Base-by-base conservation (phyloP, 2,329 filamentous ascomycete species). In the Calonectria montana region DNA sequence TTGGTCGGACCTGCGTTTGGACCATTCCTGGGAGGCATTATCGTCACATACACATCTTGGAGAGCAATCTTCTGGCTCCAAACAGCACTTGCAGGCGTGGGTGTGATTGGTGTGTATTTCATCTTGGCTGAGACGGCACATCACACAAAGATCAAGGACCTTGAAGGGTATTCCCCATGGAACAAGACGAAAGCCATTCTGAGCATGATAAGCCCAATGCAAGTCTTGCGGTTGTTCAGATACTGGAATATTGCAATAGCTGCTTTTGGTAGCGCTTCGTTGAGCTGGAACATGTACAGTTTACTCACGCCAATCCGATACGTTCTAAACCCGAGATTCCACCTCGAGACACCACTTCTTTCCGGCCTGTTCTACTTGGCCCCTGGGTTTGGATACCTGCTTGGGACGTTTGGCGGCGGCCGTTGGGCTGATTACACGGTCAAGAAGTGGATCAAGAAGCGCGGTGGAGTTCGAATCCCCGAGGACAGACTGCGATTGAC, bases 51-150 rank as follows among this genome's bases (percentile, higher is more conserved):
- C 81, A 87, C 88, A 8, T 89, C 87, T 2, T 96, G 94, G 94
- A 88, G 93, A 21, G 89, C 90, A 48, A 94, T 95, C 65, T 95
- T 95, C 84, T 95, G 93, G 91, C 85, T 96, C 0, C 93, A 95
- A 79, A 91, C 91, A 0, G 93, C 89, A 0, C 86, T 95, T 7
- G 91, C 91, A 0, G 92, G 89, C 2, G 79, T 88, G 0, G 91
- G 90, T 1, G 85, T 88, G 0, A 23, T 91, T 0, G 87, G 92
- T 0, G 88, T 93, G 37, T 88, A 90, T 74, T 90, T 94, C 76
- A 84, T 94, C 15, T 87, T 95, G 13, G 92, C 92, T 0, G 93
- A 96, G 80, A 96, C 93, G 0, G 92, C 94, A 63, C 92, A 93
- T 69, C 87, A 89, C 72, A 91, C 88, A 78, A 89, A 89, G 69